Evolutionary conservation across 306 rosid species (phyloP).

Genomic region (Rosa chinensis): DNA sequence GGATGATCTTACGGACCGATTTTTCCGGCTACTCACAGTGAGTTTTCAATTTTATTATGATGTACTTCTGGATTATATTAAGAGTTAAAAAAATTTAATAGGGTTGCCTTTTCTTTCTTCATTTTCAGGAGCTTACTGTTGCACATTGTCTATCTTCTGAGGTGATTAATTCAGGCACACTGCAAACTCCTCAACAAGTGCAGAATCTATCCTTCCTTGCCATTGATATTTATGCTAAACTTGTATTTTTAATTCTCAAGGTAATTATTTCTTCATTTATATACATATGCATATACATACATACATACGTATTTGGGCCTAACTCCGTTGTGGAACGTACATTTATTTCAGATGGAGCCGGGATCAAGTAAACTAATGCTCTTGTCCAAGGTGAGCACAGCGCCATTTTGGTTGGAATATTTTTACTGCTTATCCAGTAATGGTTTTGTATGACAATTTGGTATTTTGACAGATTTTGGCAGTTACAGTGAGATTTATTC

Average conservation of each 20-base stretch:
- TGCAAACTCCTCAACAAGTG: slow-evolving; percentile 71
- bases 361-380: slow-evolving; percentile 70
- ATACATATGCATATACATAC: neutral
- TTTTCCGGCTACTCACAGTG: slow-evolving; percentile 76
- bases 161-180: slow-evolving; percentile 58
- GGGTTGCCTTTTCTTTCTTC: neutral
- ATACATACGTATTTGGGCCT: neutral
- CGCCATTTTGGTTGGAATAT: neutral
- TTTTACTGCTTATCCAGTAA: slow-evolving; percentile 2
- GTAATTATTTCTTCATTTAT: slow-evolving; percentile 31
- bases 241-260: slow-evolving; percentile 81
- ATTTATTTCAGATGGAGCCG: slow-evolving; percentile 47
- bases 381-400: slow-evolving; percentile 65
- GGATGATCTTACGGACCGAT: slow-evolving; percentile 84
- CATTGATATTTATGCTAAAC: slow-evolving; percentile 82
- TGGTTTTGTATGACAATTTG: slow-evolving; percentile 25
- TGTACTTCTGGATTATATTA: neutral
- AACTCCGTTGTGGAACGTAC: slow-evolving; percentile 6
- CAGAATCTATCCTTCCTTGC: slow-evolving; percentile 75
- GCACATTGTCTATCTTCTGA: slow-evolving; percentile 77
- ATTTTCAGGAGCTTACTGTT: slow-evolving; percentile 72
- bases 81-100: slow-evolving; percentile 2
- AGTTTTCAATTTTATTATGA: slow-evolving; percentile 21
- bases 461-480: slow-evolving; percentile 61
- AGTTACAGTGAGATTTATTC: slow-evolving; percentile 71